Evolutionary conservation across 108 stramenopile genomes (phyloP).

Genomic region (Nannochloropsis gaditana): DNA sequence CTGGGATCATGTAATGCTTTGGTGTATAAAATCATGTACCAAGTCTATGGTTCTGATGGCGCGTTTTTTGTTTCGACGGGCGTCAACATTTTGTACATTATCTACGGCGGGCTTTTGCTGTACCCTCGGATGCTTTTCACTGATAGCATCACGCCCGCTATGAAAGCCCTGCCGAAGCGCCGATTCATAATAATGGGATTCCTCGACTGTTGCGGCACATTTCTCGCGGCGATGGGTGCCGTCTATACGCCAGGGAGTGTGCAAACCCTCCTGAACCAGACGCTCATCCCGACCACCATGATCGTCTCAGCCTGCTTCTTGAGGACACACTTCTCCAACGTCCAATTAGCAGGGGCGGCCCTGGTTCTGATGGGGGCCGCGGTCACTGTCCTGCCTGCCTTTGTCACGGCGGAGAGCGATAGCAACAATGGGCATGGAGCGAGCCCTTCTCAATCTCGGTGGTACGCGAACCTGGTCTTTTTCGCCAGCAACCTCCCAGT

Average conservation of each 20-base stretch:
- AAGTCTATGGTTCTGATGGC: slow-evolving; percentile 21
- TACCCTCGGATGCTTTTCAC: neutral
- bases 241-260: slow-evolving; percentile 28
- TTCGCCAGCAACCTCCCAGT: slow-evolving; percentile 21
- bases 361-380: slow-evolving; percentile 24
- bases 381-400: slow-evolving; percentile 17
- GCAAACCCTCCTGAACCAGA: slow-evolving; percentile 38
- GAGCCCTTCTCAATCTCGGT: neutral
- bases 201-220: slow-evolving; percentile 32
- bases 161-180: neutral
- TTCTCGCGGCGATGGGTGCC: slow-evolving; percentile 36
- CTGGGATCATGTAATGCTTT: neutral
- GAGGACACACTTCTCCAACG: neutral
- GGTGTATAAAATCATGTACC: slow-evolving; percentile 26
- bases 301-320: slow-evolving; percentile 14
- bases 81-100: slow-evolving; percentile 28
- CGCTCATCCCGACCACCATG: slow-evolving; percentile 33
- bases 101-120: slow-evolving; percentile 28
- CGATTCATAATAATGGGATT: slow-evolving; percentile 26
- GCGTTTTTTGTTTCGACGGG: slow-evolving; percentile 32
- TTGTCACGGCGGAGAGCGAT: neutral
- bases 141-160: slow-evolving; percentile 4
- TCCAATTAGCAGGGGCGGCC: slow-evolving; percentile 25
- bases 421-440: neutral
- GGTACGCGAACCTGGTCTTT: slow-evolving; percentile 25